Conservation (phyloP, 441 rosid species). For the Erodium moschatum region DNA sequence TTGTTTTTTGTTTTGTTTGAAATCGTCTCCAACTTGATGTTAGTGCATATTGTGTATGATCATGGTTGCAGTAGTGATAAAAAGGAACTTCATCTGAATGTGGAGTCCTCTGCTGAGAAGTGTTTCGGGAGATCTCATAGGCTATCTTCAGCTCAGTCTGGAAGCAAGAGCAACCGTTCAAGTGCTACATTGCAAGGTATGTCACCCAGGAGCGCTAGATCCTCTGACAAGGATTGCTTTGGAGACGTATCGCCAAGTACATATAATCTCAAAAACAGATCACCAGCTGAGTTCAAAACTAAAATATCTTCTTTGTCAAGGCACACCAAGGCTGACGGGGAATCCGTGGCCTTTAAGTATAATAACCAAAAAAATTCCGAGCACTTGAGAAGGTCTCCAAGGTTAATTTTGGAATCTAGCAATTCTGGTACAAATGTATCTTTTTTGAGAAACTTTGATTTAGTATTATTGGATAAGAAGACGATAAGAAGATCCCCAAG, state of each 20-base stretch:
- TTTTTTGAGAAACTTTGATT: too few species aligned
- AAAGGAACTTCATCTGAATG: conserved; percentile 7
- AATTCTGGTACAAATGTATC: conserved; percentile 8
- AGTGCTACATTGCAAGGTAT: conserved; percentile 12
- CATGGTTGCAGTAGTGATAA: conserved; percentile 12
- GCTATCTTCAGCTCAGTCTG: conserved; percentile 16
- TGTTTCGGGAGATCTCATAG: conserved; percentile 22
- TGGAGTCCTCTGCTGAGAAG: conserved; percentile 10
- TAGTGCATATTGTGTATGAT: background rate
- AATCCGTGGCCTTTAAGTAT: conserved; percentile 9
- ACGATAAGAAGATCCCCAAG: conserved; percentile 16
- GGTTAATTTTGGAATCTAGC: conserved; percentile 21
- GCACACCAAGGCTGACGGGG: conserved; percentile 19
- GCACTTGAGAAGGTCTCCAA: conserved; percentile 25
- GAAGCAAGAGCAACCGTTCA: conserved; percentile 17
- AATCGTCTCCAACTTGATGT: background rate
- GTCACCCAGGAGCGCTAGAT: background rate
- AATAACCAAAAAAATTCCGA: background rate
- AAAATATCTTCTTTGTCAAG: conserved; percentile 15
- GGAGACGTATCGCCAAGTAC: conserved; percentile 3
- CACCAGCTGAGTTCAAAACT: conserved; percentile 12
- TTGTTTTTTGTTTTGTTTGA: conserved; percentile 2
- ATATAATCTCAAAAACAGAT: conserved; percentile 20
- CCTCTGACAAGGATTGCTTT: conserved; percentile 7
- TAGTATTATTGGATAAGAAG: too few species aligned